These are phyloP conservation scores for Arthrocladium fulminans DNA, from an alignment of 2,329 filamentous ascomycete species.

Conservation along the genomic window DNA sequence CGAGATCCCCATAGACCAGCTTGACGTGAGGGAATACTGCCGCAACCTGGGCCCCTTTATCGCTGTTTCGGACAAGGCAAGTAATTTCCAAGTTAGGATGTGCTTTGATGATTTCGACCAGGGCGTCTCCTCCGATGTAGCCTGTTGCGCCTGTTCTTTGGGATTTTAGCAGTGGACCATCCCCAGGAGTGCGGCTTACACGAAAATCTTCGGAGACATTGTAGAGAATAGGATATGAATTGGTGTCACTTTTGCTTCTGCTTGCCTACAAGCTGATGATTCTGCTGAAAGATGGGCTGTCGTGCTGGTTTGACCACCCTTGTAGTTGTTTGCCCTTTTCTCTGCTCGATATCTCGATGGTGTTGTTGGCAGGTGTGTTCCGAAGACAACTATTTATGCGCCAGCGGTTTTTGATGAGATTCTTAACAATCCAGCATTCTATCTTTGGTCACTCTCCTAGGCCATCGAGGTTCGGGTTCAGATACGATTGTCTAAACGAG, in stretches of 20 bases:
- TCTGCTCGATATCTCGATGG: too few species aligned
- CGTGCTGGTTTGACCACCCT: too few species aligned
- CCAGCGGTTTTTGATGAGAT: too few species aligned
- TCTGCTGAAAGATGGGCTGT: background rate
- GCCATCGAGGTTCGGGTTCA: too few species aligned
- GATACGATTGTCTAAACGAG: too few species aligned
- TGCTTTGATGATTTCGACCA: conserved; percentile 37
- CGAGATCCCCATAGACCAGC: conserved; percentile 36
- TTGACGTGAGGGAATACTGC: conserved; percentile 34
- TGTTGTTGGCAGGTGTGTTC: too few species aligned
- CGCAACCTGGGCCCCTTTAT: conserved; percentile 33
- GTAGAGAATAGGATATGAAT: too few species aligned
- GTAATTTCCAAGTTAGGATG: conserved; percentile 42
- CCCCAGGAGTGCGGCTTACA: conserved; percentile 8
- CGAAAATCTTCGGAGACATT: conserved; percentile 14
- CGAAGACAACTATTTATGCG: too few species aligned
- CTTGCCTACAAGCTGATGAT: background rate
- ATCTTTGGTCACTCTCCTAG: too few species aligned
- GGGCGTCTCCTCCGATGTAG: conserved; percentile 46
- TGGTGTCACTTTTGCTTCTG: too few species aligned
- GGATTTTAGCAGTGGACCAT: background rate
- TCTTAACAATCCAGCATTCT: too few species aligned
- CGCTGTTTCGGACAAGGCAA: conserved; percentile 36
- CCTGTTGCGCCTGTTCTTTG: conserved; percentile 40
- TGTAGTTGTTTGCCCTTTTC: too few species aligned